phyloP scores from a whole-genome alignment of 2,329 filamentous ascomycete species.

The Fusarium liriodendri region DNA sequence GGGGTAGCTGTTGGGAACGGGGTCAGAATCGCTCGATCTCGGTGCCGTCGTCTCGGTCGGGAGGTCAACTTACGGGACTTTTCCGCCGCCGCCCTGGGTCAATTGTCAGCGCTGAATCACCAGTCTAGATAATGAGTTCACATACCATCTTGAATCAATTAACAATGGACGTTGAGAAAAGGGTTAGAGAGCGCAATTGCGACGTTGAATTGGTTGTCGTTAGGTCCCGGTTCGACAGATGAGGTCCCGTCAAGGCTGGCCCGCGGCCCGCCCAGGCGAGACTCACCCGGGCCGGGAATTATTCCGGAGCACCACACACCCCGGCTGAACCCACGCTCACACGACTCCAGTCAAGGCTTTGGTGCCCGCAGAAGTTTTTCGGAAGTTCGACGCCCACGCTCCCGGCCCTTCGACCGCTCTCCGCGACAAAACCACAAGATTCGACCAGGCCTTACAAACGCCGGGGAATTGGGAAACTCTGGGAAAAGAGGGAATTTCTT shows the following conservation, averaged over 20 bases:
- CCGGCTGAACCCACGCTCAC: conserved; percentile 43
- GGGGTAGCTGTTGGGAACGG: conserved; percentile 74
- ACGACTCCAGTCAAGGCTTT: conserved; percentile 44
- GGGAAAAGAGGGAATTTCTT: conserved; percentile 32
- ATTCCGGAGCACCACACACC: conserved; percentile 28
- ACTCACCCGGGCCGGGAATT: conserved; percentile 40
- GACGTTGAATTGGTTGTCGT: conserved; percentile 39
- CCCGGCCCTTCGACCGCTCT: conserved; percentile 25
- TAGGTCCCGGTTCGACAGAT: conserved; percentile 23
- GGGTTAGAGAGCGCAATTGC: conserved; percentile 46
- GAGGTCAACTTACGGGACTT: conserved; percentile 62
- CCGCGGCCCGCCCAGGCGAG: conserved; percentile 6
- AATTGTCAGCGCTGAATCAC: conserved; percentile 53
- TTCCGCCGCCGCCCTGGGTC: conserved; percentile 78
- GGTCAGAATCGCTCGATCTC: conserved; percentile 33
- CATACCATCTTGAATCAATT: conserved; percentile 67
- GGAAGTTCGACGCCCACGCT: conserved; percentile 19
- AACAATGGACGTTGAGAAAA: conserved; percentile 49
- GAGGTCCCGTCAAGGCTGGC: conserved; percentile 32
- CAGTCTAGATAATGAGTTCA: not conserved
- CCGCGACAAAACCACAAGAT: conserved; percentile 12
- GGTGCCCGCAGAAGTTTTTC: conserved; percentile 52
- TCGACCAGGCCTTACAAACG: conserved; percentile 8
- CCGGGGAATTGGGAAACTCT: conserved; percentile 25
- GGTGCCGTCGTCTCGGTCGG: conserved; percentile 26